Conservation (phyloP, 2,329 filamentous ascomycete species). For the Diaporthe eres region DNA sequence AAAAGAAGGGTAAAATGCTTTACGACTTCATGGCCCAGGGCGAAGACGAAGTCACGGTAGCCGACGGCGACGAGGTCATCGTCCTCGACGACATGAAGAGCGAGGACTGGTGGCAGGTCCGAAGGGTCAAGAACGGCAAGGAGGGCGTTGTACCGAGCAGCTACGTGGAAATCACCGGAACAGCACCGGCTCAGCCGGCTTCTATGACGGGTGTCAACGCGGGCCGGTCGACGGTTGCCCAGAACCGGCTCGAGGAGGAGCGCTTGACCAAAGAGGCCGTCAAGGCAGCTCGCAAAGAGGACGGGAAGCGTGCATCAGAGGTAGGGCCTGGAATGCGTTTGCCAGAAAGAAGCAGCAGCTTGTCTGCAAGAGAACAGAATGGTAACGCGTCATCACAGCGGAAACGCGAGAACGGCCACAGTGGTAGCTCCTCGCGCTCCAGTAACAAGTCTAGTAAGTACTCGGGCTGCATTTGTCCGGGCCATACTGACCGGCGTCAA, state of each 20-base stretch:
- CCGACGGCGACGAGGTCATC: conserved; percentile 89
- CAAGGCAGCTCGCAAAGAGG: conserved; percentile 67
- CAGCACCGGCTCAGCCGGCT: conserved; percentile 64
- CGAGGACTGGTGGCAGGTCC: conserved; percentile 98
- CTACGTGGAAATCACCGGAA: conserved; percentile 90
- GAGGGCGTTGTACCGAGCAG: conserved; percentile 97
- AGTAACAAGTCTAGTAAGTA: conserved; percentile 82
- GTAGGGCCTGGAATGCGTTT: conserved; percentile 84
- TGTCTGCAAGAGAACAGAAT: conserved; percentile 76
- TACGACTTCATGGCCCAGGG: conserved; percentile 98
- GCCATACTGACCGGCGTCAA: conserved; percentile 24
- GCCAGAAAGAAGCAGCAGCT: conserved; percentile 84
- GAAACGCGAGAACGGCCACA: conserved; percentile 76
- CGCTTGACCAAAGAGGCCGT: conserved; percentile 85
- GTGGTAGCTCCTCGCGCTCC: conserved; percentile 64
- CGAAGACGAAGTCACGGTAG: conserved; percentile 95
- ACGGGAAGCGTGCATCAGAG: conserved; percentile 73
- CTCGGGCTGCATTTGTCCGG: not conserved
- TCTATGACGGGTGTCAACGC: conserved; percentile 66
- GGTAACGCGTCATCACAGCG: conserved; percentile 80
- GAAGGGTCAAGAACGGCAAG: conserved; percentile 89
- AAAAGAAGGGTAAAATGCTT: conserved; percentile 83
- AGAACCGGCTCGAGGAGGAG: conserved; percentile 84
- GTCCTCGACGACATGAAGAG: conserved; percentile 92
- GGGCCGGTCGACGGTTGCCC: conserved; percentile 78